Evolutionary conservation across 2,329 filamentous ascomycete species (phyloP).

Genomic region (Sporothrix inflata): DNA sequence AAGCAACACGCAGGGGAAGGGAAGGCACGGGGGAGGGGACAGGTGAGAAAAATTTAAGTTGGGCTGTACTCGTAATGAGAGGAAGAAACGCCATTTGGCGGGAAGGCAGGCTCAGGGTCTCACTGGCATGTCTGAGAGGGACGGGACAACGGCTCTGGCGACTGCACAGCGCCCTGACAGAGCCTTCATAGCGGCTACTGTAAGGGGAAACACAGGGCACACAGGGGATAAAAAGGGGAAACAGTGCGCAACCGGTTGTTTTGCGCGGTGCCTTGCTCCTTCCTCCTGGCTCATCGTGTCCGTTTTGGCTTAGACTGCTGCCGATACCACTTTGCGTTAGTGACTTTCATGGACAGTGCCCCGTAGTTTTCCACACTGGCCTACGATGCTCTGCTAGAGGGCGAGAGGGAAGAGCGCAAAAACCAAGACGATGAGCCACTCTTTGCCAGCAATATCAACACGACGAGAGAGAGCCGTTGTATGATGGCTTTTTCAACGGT

Average conservation of each 20-base stretch:
- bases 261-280: constrained; percentile 7
- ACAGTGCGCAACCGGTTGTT: constrained; percentile 14
- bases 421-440: background rate
- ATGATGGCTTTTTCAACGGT: background rate
- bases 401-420: too few species aligned
- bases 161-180: background rate
- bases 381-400: too few species aligned
- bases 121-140: constrained; percentile 23
- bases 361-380: background rate
- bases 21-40: constrained; percentile 1
- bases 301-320: constrained; percentile 12
- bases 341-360: constrained; percentile 6
- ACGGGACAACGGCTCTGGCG: constrained; percentile 21
- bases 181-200: background rate
- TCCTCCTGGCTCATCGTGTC: constrained; percentile 11
- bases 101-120: background rate
- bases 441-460: background rate
- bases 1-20: constrained; percentile 9
- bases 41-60: constrained; percentile 11
- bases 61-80: constrained; percentile 19
- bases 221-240: constrained; percentile 22
- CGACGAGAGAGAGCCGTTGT: background rate
- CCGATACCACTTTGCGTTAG: constrained; percentile 18
- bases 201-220: constrained; percentile 18
- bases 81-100: background rate